A percentile compares a stretch with the other conserved stretches of the same genome.
Conservation (phyloP, 179 eudicot genomes). For the Heliamphora ciliata region DNA sequence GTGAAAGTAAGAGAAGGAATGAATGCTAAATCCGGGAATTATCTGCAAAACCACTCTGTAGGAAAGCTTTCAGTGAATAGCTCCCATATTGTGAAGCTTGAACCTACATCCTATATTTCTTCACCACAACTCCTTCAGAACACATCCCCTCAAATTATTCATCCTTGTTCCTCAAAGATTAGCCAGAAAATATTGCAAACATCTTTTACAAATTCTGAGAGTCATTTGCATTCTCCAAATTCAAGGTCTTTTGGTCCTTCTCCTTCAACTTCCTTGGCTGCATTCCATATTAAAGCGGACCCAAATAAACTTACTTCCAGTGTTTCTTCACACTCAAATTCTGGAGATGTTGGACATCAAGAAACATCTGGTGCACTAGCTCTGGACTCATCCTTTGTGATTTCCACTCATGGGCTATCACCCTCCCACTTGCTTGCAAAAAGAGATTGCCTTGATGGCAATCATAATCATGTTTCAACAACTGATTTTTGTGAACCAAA, state of each 20-base stretch:
- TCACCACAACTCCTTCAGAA: constrained; percentile 35
- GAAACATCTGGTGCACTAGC: constrained; percentile 34
- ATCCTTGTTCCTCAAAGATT: constrained; percentile 60
- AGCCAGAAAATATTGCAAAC: constrained; percentile 51
- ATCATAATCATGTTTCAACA: constrained; percentile 35
- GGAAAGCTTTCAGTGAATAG: constrained; percentile 41
- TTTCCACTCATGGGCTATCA: constrained; percentile 81
- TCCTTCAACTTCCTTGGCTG: constrained; percentile 57
- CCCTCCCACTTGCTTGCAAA: constrained; percentile 69
- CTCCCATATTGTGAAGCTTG: constrained; percentile 52
- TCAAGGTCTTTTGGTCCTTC: constrained; percentile 53
- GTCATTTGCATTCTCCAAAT: constrained; percentile 59
- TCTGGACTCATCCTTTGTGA: constrained; percentile 51
- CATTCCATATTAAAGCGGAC: constrained; percentile 62
- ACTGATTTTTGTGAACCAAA: constrained; percentile 43
- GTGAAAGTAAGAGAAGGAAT: constrained; percentile 44
- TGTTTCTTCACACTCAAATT: constrained; percentile 48
- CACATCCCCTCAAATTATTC: constrained; percentile 22
- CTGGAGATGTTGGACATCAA: constrained; percentile 40
- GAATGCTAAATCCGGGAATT: constrained; percentile 51
- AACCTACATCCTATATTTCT: constrained; percentile 41
- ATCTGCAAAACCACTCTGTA: constrained; percentile 41
- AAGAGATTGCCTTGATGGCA: constrained; percentile 42
- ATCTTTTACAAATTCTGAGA: constrained; percentile 41
- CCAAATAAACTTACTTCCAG: constrained; percentile 41